A percentile compares a stretch with the other conserved stretches of the same genome.
phyloP scores from a whole-genome alignment of 768 basidiomycete genomes.

The Cystobasidium onofrii region DNA sequence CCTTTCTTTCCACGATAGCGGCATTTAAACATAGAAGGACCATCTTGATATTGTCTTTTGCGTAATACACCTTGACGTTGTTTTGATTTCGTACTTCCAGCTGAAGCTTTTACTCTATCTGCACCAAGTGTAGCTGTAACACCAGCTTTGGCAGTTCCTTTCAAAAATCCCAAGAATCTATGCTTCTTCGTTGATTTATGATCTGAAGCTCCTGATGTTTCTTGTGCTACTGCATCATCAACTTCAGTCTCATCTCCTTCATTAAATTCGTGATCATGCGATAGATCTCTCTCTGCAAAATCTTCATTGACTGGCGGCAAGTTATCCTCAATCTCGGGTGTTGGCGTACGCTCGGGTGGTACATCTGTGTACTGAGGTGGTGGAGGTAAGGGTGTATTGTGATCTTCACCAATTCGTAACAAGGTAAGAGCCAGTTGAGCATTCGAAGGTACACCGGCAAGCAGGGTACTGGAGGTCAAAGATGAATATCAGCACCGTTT shows the following conservation, averaged over 20 bases:
- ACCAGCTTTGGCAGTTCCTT: conserved; percentile 43
- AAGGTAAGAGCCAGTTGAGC: conserved; percentile 50
- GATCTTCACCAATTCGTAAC: conserved; percentile 48
- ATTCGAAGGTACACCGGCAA: conserved; percentile 50
- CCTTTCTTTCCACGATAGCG: conserved; percentile 45
- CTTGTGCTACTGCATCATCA: conserved; percentile 2
- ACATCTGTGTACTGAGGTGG: conserved; percentile 42
- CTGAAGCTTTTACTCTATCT: conserved; percentile 45
- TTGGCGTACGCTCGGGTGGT: conserved; percentile 28
- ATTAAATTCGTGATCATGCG: conserved; percentile 26
- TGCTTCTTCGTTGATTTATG: conserved; percentile 31
- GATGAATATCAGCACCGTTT: too few relatives aligned
- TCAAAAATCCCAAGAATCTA: conserved; percentile 40
- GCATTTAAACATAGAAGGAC: conserved; percentile 43
- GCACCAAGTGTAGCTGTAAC: conserved; percentile 44
- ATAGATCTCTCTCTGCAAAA: conserved; percentile 16
- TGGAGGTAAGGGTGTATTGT: conserved; percentile 48
- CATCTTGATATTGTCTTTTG: conserved; percentile 36
- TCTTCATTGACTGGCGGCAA: conserved; percentile 28
- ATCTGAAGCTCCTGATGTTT: conserved; percentile 4
- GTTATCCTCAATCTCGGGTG: conserved; percentile 31
- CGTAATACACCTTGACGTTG: conserved; percentile 45
- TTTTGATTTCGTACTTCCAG: conserved; percentile 44
- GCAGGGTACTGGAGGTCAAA: conserved; percentile 43
- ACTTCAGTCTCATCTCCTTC: not conserved